Evolutionary conservation across 805 yeast genomes (phyloP), one percentile per base, ranked within the genome.

Genomic region (Metschnikowia colocasiae): DNA sequence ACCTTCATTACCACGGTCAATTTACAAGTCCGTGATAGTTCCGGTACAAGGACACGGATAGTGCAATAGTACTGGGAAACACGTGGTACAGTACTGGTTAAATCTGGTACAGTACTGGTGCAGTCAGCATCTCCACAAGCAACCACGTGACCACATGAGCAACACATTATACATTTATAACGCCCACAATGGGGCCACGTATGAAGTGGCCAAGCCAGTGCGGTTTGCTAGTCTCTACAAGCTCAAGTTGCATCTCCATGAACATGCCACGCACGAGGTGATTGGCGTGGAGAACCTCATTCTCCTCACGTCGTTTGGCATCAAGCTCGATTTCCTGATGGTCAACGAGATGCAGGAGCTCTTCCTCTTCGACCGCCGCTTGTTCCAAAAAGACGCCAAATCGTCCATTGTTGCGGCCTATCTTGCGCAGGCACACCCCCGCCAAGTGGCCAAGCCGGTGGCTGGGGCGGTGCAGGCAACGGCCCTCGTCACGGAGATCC

Each of bases 261-360:
- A 65, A 43, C 45, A 59, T 29, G 67, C 71, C 43, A 52, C 60
- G 2, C 46, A 55, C 33, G 49, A 53, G 35, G 25, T 51, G 6
- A 55, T 61, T 13, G 64, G 57, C 16, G 52, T 52, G 36, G 74
- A 66, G 13, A 60, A 68, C 49, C 52, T 71, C n/a, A 71, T 85
- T 53, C 65, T 85, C 12, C 63, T 85, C 32, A 75, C 89, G 2
- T 80, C 89, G 1, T 82, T 77, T 60, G 91, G 91, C 0, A 73
- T 79, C 39, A 80, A 78, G 55, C 67, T 85, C 52, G 81, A 78
- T 60, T 76, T 69, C 59, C 73, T 71, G 57, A 73, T 71, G 73
- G 69, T 73, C 38, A 68, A 78, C 53, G 83, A 79, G 49, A 61
- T 76, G 26, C 69, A 67, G 44, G 85, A 82, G 49, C 68, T 84